Percentiles rank a stretch among this genome's conserved stretches.
phyloP scores from a whole-genome alignment of 2,329 filamentous ascomycete genomes.

The Lecanicillium sp. region DNA sequence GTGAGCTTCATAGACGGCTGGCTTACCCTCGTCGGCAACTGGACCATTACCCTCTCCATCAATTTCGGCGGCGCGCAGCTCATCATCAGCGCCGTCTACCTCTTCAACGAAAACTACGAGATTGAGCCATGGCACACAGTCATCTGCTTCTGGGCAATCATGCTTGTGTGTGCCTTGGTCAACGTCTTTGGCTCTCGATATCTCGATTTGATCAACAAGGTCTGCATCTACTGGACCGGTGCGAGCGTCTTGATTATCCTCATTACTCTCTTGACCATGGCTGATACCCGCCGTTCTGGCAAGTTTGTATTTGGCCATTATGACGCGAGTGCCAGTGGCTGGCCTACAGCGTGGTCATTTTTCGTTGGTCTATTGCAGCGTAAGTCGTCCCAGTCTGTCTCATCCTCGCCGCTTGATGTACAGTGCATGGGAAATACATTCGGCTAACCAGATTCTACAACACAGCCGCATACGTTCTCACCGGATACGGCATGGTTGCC shows the following conservation, averaged over 20 bases:
- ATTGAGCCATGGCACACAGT: constrained; percentile 64
- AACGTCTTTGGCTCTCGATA: constrained; percentile 55
- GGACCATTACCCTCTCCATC: constrained; percentile 60
- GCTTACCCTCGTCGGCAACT: constrained; percentile 66
- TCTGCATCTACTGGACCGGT: constrained; percentile 66
- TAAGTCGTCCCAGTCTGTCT: constrained; percentile 12
- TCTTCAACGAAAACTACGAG: constrained; percentile 53
- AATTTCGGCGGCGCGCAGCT: constrained; percentile 64
- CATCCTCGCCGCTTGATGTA: too few species aligned
- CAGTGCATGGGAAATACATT: too few species aligned
- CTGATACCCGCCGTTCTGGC: constrained; percentile 54
- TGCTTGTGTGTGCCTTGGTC: constrained; percentile 53
- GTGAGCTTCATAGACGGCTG: constrained; percentile 67
- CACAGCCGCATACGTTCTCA: constrained; percentile 29
- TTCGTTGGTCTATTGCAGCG: constrained; percentile 45
- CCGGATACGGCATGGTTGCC: constrained; percentile 44
- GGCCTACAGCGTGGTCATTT: constrained; percentile 58
- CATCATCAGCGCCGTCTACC: constrained; percentile 57
- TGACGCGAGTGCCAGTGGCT: constrained; percentile 59
- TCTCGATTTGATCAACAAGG: constrained; percentile 60
- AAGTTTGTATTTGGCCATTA: constrained; percentile 61
- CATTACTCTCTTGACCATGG: constrained; percentile 58
- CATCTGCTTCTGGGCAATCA: constrained; percentile 63
- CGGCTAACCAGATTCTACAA: too few species aligned
- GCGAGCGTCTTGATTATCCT: constrained; percentile 61